Evolutionary conservation across 2,329 filamentous ascomycete genomes (phyloP), one percentile per base, ranked within the genome.

Genomic region (Trichoderma guizhouense): DNA sequence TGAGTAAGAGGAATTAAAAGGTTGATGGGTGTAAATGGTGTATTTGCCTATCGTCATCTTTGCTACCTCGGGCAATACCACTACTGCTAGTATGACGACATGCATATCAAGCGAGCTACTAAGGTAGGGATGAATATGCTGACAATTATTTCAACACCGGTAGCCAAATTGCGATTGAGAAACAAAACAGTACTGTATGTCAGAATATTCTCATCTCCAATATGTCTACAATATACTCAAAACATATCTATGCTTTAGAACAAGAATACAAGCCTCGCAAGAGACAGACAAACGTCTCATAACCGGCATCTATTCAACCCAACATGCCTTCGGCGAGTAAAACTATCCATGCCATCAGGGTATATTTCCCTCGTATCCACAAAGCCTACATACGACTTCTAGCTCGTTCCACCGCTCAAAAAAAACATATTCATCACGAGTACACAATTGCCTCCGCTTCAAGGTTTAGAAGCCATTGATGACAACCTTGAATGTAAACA

Each of bases 281-380:
- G 11, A 28, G 21, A 14, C 32, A 15, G n/a, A 24, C 1, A 1
- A 43, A n/a, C n/a, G n/a, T 21, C 6, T 43, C 18, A 28, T 18
- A 36, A 18, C 32, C 24, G 12, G 51, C 15, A 21, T 58, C 6
- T 21, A 39, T 30, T 18, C 21, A 24, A 58, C 5, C 28, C n/a
- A 57, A 43, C 34, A 11, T 21, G 6, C 24, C 9, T 12, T 55
- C 8, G 26, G n/a, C 21, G 34, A 18, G 21, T 30, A 47, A 47
- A 47, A 47, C n/a, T 1, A 39, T 39, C 36, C 36, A 39, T 39
- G 39, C 36, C 39, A 6, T 34, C 57, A 34, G 24, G 32, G 24
- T 68, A 47, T 24, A 68, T 68, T 57, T 66, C n/a, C 21, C 62
- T 65, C 62, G 43, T 65, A 53, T 53, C 28, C 43, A 53, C 28